Percentiles rank a stretch among this genome's conserved stretches.
Conservation (phyloP, 768 basidiomycete species). For the Trametes villosa region DNA sequence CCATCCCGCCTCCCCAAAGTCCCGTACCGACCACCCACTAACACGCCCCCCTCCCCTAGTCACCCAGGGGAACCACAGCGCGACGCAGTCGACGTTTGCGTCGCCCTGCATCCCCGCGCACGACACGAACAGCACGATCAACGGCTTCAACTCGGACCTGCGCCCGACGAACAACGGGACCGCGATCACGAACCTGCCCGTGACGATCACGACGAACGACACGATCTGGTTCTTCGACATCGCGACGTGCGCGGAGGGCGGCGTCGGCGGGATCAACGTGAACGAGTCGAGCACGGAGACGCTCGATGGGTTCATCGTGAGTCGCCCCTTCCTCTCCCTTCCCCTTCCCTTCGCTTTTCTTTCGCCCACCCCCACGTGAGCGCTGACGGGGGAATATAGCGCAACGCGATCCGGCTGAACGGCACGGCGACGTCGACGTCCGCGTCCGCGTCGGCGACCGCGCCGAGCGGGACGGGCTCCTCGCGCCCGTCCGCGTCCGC, state of each 20-base stretch:
- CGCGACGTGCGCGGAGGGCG: slow-evolving; percentile 57
- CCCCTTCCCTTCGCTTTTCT: neutral
- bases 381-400: slow-evolving; percentile 38
- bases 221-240: slow-evolving; percentile 68
- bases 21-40: neutral
- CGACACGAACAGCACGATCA: slow-evolving; percentile 50
- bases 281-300: slow-evolving; percentile 47
- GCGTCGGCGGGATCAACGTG: slow-evolving; percentile 64
- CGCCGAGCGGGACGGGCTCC: slow-evolving; percentile 13
- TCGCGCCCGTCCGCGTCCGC: slow-evolving; percentile 6
- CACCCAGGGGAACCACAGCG: slow-evolving; percentile 57
- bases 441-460: slow-evolving; percentile 17
- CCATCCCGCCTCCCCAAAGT: neutral
- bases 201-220: slow-evolving; percentile 48
- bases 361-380: neutral
- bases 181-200: slow-evolving; percentile 45
- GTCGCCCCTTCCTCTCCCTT: neutral
- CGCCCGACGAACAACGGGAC: slow-evolving; percentile 53
- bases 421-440: slow-evolving; percentile 44
- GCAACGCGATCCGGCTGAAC: slow-evolving; percentile 61
- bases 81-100: slow-evolving; percentile 59
- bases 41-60: slow-evolving; percentile 37
- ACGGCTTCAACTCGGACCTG: slow-evolving; percentile 62
- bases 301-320: slow-evolving; percentile 44
- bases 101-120: slow-evolving; percentile 58